Percentiles rank a stretch among this genome's conserved stretches.
Evolutionary conservation across 2,329 filamentous ascomycete species (phyloP).

Genomic region (Thielaviopsis ethacetica): DNA sequence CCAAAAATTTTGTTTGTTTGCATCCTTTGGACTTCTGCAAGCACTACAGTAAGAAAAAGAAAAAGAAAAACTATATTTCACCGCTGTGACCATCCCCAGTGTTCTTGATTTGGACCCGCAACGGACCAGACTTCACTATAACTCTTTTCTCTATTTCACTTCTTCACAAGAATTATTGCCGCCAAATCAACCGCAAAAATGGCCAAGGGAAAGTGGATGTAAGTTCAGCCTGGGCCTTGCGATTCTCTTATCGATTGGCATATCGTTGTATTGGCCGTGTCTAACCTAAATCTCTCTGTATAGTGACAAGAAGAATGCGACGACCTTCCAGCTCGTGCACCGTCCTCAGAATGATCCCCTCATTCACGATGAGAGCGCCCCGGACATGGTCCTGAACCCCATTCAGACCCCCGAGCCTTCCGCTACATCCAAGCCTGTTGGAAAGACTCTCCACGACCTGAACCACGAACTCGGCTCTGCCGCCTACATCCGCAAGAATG

Average conservation of each 20-base stretch:
- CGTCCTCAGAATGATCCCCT: slow-evolving; percentile 93
- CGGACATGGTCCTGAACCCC: slow-evolving; percentile 78
- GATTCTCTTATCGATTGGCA: background rate
- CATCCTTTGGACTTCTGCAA: background rate
- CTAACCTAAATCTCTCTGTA: slow-evolving; percentile 15
- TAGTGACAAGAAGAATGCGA: slow-evolving; percentile 74
- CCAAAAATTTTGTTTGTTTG: slow-evolving; percentile 8
- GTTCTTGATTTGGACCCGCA: background rate
- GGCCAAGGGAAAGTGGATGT: slow-evolving; percentile 60
- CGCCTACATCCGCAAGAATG: slow-evolving; percentile 60
- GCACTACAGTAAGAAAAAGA: background rate
- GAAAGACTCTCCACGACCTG: slow-evolving; percentile 58
- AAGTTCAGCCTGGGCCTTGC: slow-evolving; percentile 15
- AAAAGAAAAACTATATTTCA: background rate
- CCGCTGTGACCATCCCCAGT: background rate
- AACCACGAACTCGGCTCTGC: slow-evolving; percentile 57
- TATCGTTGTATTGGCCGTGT: background rate
- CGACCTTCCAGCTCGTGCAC: slow-evolving; percentile 87
- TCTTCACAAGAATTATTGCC: background rate
- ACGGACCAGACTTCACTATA: background rate
- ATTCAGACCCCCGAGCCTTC: slow-evolving; percentile 24
- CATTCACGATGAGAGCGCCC: slow-evolving; percentile 80
- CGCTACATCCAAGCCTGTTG: slow-evolving; percentile 21
- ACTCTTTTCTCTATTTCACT: background rate
- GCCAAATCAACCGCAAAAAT: slow-evolving; percentile 33